Percentiles rank a stretch among this genome's conserved stretches.
These are phyloP conservation scores for Hibiscus syriacus DNA, from an alignment of 345 rosid genomes.

Conservation along the genomic window DNA sequence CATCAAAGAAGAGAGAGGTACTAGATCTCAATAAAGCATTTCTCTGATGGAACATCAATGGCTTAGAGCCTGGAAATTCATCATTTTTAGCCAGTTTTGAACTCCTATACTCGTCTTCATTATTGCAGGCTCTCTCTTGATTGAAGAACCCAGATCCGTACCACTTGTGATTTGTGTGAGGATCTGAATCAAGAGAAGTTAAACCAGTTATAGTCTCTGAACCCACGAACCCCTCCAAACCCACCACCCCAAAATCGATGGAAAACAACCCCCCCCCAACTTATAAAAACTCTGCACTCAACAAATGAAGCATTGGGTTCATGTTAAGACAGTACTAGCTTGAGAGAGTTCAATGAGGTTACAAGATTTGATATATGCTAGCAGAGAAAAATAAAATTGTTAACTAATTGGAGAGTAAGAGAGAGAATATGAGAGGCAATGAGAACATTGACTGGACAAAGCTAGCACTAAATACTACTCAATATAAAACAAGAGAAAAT, in stretches of 20 bases:
- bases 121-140: slow-evolving; percentile 36
- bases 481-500: too few species aligned
- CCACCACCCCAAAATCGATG: slow-evolving; percentile 50
- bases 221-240: slow-evolving; percentile 41
- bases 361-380: slow-evolving; percentile 9
- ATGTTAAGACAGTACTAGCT: slow-evolving; percentile 8
- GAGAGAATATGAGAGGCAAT: background rate
- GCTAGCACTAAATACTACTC: background rate
- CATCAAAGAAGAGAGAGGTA: slow-evolving; percentile 29
- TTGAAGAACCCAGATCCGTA: slow-evolving; percentile 62
- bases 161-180: slow-evolving; percentile 39
- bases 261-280: slow-evolving; percentile 1
- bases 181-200: slow-evolving; percentile 36
- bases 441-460: slow-evolving; percentile 16
- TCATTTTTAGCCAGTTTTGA: slow-evolving; percentile 41
- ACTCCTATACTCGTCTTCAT: slow-evolving; percentile 41
- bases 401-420: slow-evolving; percentile 31
- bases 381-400: slow-evolving; percentile 1
- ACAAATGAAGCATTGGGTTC: slow-evolving; percentile 9
- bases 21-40: slow-evolving; percentile 30
- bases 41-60: slow-evolving; percentile 30
- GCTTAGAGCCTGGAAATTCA: slow-evolving; percentile 23
- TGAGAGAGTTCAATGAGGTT: background rate
- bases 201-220: slow-evolving; percentile 26
- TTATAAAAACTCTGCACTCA: slow-evolving; percentile 7